Evolutionary conservation across 2,329 filamentous ascomycete genomes (phyloP).

Genomic region (Bisporella sp.): DNA sequence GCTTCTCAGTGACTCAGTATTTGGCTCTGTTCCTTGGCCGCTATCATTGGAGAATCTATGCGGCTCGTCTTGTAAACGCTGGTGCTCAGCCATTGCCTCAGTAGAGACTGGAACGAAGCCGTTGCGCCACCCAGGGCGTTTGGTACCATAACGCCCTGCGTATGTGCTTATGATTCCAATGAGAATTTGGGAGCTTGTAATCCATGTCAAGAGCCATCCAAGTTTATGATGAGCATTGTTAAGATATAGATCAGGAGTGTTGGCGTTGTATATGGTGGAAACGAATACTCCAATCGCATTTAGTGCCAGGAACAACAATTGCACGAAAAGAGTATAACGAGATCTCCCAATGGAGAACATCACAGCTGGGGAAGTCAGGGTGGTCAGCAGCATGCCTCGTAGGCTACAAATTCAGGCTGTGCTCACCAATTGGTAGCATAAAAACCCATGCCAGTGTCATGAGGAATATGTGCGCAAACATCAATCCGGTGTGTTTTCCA

Average conservation of each 20-base stretch:
- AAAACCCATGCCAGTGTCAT: conserved; percentile 67
- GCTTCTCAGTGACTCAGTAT: conserved; percentile 60
- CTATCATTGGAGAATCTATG: conserved; percentile 64
- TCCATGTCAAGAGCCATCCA: conserved; percentile 75
- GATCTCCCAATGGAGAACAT: conserved; percentile 83
- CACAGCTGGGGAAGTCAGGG: conserved; percentile 35
- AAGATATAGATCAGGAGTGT: conserved; percentile 78
- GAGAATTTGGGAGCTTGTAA: conserved; percentile 62
- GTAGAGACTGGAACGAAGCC: conserved; percentile 57
- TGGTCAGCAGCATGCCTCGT: background rate
- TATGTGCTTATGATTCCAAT: conserved; percentile 35
- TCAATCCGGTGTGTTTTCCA: conserved; percentile 30
- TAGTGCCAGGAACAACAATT: conserved; percentile 58
- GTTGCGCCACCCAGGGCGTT: conserved; percentile 40
- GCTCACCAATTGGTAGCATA: conserved; percentile 60
- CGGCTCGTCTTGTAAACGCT: conserved; percentile 34
- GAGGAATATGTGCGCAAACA: conserved; percentile 54
- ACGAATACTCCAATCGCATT: conserved; percentile 60
- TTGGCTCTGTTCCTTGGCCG: conserved; percentile 64
- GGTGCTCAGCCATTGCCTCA: conserved; percentile 45
- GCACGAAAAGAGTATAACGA: conserved; percentile 60
- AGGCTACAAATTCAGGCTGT: background rate
- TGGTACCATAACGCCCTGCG: conserved; percentile 21
- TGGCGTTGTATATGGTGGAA: conserved; percentile 67
- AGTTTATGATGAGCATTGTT: conserved; percentile 85